phyloP scores from a whole-genome alignment of 208 protist species.

The Sergeia podlipaevii region DNA sequence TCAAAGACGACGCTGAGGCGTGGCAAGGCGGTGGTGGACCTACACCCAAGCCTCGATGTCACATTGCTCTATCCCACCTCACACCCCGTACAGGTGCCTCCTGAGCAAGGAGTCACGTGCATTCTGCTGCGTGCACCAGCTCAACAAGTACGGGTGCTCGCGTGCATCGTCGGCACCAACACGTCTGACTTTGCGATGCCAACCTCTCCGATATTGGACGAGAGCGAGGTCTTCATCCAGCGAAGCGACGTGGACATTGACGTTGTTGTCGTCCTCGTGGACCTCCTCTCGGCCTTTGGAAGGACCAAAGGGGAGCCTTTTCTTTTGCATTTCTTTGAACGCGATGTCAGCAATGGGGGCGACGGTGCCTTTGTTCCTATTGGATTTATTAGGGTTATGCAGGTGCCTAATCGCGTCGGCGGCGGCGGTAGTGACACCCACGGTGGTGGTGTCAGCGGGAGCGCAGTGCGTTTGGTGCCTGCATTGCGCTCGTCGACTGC shows the following conservation, averaged over 20 bases:
- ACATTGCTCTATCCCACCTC: slow-evolving; percentile 45
- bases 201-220: slow-evolving; percentile 24
- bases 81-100: slow-evolving; percentile 52
- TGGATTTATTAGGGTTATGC: slow-evolving; percentile 45
- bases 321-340: slow-evolving; percentile 48
- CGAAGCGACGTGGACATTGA: slow-evolving; percentile 40
- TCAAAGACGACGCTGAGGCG: background rate
- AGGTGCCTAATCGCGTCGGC: background rate
- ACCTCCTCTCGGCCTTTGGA: slow-evolving; percentile 22
- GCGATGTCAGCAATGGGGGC: slow-evolving; percentile 1
- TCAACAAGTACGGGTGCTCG: slow-evolving; percentile 10
- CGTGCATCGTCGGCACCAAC: slow-evolving; percentile 19
- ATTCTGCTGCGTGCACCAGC: slow-evolving; percentile 11
- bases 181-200: slow-evolving; percentile 24
- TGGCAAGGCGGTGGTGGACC: slow-evolving; percentile 53
- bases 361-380: slow-evolving; percentile 46
- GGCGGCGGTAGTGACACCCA: background rate
- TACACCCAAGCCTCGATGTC: slow-evolving; percentile 55
- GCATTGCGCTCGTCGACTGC: background rate
- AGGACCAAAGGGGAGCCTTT: slow-evolving; percentile 13
- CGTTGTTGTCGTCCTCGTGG: slow-evolving; percentile 60
- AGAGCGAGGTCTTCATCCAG: slow-evolving; percentile 58
- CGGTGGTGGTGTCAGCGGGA: background rate
- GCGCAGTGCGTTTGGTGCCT: background rate
- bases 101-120: slow-evolving; percentile 18